phyloP scores from a whole-genome alignment of 1,284 basidiomycete genomes.

The Sanghuangporus weigelae region DNA sequence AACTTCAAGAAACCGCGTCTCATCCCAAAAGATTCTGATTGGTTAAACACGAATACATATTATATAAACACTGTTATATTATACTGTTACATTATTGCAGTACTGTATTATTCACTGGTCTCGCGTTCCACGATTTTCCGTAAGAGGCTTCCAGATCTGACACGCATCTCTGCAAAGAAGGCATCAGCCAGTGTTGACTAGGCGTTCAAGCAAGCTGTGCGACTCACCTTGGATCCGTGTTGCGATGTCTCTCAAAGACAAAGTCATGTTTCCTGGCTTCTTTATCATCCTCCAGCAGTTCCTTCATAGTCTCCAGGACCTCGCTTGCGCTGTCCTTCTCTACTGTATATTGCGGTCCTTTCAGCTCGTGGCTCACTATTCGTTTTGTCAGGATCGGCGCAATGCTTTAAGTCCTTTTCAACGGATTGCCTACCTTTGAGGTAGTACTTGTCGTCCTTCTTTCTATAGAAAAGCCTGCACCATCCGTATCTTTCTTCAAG shows the following conservation, averaged over 20 bases:
- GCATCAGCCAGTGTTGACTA: too few relatives aligned
- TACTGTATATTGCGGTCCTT: neutral
- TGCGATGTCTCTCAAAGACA: neutral
- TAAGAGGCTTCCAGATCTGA: too few relatives aligned
- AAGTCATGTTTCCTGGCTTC: neutral
- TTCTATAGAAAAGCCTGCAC: neutral
- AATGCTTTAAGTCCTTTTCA: neutral
- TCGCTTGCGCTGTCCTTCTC: neutral
- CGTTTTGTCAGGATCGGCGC: neutral
- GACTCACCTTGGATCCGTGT: too few relatives aligned
- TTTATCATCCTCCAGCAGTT: neutral
- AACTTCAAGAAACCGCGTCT: neutral
- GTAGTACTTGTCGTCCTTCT: neutral
- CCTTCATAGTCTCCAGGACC: too few relatives aligned
- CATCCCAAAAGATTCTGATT: neutral
- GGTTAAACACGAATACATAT: too few relatives aligned
- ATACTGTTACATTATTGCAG: too few relatives aligned
- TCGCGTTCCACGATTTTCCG: too few relatives aligned
- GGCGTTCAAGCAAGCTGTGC: too few relatives aligned
- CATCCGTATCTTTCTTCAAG: neutral
- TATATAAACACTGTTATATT: too few relatives aligned
- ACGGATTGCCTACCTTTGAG: neutral
- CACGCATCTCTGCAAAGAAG: too few relatives aligned
- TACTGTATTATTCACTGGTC: too few relatives aligned
- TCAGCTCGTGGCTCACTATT: neutral